Evolutionary conservation across 768 basidiomycete genomes (phyloP).

Genomic region (Mycena olivaceomarginata): DNA sequence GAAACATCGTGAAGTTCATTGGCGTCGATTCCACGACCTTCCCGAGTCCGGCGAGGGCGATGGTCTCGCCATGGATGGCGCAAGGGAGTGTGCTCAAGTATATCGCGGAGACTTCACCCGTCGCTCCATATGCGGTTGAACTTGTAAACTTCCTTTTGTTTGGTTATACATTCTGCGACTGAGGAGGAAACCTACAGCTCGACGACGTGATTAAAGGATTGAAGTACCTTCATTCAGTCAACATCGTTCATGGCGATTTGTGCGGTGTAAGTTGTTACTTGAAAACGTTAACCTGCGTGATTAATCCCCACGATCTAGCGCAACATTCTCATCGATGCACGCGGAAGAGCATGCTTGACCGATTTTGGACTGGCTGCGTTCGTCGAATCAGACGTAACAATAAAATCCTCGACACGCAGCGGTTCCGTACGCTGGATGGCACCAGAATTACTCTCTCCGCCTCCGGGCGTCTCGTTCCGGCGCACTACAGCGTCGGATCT

Average conservation of each 20-base stretch:
- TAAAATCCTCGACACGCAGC: background rate
- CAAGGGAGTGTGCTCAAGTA: background rate
- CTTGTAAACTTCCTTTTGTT: background rate
- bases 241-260: background rate
- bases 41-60: background rate
- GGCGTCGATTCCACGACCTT: slow-evolving; percentile 1
- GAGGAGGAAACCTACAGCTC: background rate
- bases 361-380: background rate
- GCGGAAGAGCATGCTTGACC: background rate
- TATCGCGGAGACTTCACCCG: background rate
- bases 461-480: background rate
- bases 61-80: background rate
- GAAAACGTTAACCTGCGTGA: background rate
- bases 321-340: background rate
- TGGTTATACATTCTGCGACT: background rate
- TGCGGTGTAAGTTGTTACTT: background rate
- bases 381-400: background rate
- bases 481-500: background rate
- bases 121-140: background rate
- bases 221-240: background rate
- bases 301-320: background rate
- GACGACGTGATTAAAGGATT: background rate
- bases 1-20: background rate
- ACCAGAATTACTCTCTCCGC: background rate
- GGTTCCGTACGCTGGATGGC: background rate